These are phyloP conservation scores for Russula vinacea DNA, from an alignment of 768 basidiomycete genomes.

Conservation along the genomic window DNA sequence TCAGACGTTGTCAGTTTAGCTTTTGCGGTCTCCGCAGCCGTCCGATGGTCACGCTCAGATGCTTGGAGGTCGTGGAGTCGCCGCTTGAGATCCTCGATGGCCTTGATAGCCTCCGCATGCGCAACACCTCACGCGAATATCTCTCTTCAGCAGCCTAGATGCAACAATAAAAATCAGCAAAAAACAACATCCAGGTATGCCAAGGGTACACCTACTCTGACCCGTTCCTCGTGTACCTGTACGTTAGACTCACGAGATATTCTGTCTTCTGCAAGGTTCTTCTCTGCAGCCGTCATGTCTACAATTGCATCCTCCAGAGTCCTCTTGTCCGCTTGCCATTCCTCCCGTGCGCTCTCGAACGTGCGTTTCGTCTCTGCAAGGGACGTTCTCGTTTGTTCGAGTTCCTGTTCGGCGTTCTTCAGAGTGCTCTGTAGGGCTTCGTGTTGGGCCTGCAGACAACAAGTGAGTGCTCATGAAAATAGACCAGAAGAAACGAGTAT, in stretches of 20 bases:
- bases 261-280: constrained; percentile 60
- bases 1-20: constrained; percentile 71
- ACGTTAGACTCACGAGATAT: constrained; percentile 60
- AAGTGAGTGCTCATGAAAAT: constrained; percentile 1
- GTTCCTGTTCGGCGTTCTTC: constrained; percentile 51
- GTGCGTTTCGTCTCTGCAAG: constrained; percentile 58
- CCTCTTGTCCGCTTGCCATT: constrained; percentile 78
- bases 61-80: constrained; percentile 54
- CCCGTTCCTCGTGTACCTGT: constrained; percentile 64
- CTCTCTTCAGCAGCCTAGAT: constrained; percentile 70
- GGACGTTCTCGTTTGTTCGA: constrained; percentile 47
- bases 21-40: constrained; percentile 68
- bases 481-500: constrained; percentile 26
- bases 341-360: constrained; percentile 64
- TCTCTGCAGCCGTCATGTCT: constrained; percentile 74
- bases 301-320: constrained; percentile 78
- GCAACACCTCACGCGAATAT: constrained; percentile 77
- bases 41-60: constrained; percentile 54
- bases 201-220: constrained; percentile 46
- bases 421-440: constrained; percentile 63
- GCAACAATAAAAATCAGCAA: constrained; percentile 4
- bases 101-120: constrained; percentile 82
- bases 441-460: constrained; percentile 52
- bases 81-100: constrained; percentile 59
- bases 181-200: neutral